Conservation (phyloP, 2,329 filamentous ascomycete genomes). For the Ascochyta koolunga region DNA sequence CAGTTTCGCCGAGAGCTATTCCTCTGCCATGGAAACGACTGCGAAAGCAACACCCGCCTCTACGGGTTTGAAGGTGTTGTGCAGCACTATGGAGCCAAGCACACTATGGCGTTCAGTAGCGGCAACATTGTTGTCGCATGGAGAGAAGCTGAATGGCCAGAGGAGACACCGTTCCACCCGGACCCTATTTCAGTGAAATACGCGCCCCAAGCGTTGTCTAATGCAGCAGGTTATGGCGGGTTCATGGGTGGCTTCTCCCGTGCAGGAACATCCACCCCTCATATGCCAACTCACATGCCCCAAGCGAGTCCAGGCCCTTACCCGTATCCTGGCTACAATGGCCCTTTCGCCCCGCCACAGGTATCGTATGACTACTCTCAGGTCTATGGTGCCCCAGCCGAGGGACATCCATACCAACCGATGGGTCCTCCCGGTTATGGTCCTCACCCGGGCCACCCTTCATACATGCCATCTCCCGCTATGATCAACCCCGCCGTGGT, state of each 20-base stretch:
- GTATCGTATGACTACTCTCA: slow-evolving; percentile 38
- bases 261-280: slow-evolving; percentile 45
- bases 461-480: slow-evolving; percentile 43
- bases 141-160: slow-evolving; percentile 78
- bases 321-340: slow-evolving; percentile 41
- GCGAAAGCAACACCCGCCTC: slow-evolving; percentile 67
- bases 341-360: slow-evolving; percentile 48
- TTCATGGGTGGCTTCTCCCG: slow-evolving; percentile 48
- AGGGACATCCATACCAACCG: slow-evolving; percentile 37
- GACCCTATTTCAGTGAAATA: slow-evolving; percentile 59
- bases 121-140: slow-evolving; percentile 78
- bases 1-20: slow-evolving; percentile 73
- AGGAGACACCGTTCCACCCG: slow-evolving; percentile 72
- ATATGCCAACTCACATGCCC: slow-evolving; percentile 42
- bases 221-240: slow-evolving; percentile 32
- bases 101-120: slow-evolving; percentile 71
- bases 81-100: slow-evolving; percentile 84
- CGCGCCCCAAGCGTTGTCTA: slow-evolving; percentile 41
- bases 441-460: slow-evolving; percentile 26
- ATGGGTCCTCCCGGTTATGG: slow-evolving; percentile 42
- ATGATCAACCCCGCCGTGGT: slow-evolving; percentile 37
- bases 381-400: slow-evolving; percentile 36
- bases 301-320: slow-evolving; percentile 48
- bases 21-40: slow-evolving; percentile 68
- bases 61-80: slow-evolving; percentile 81